Conservation (phyloP, 495 filamentous ascomycete species). For the Talaromyces thailandensis region DNA sequence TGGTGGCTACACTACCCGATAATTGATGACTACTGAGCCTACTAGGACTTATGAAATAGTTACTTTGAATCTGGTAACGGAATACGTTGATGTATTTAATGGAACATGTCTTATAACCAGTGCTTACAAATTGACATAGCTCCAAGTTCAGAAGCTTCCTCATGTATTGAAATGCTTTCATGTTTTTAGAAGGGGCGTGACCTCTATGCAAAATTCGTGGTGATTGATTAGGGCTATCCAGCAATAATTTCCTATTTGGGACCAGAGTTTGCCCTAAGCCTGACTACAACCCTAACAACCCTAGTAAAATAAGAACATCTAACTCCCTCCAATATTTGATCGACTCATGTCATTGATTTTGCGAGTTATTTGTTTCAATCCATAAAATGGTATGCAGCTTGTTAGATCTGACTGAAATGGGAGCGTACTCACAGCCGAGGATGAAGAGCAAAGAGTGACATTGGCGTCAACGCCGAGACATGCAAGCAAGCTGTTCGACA, state of each 20-base stretch:
- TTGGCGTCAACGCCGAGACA: no score
- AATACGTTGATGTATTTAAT: background rate
- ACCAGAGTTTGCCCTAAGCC: background rate
- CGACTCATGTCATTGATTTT: background rate
- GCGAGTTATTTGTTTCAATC: no score
- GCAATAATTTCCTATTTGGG: background rate
- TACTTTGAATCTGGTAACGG: background rate
- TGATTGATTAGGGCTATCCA: background rate
- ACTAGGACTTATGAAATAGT: background rate
- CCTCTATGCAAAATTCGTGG: background rate
- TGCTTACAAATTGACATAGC: background rate
- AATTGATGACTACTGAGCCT: background rate
- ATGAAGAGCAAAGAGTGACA: no score
- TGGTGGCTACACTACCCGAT: conserved; percentile 30
- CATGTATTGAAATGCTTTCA: background rate
- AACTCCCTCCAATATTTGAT: background rate
- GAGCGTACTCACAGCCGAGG: no score
- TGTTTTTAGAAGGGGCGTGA: background rate
- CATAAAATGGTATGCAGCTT: no score
- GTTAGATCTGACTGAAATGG: background rate
- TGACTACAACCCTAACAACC: background rate
- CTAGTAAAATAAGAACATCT: background rate
- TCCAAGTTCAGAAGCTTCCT: background rate
- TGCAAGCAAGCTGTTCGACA: no score
- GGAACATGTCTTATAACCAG: background rate